Evolutionary conservation across 1,284 basidiomycete species (phyloP).

Genomic region (Sporisorium sorghi): DNA sequence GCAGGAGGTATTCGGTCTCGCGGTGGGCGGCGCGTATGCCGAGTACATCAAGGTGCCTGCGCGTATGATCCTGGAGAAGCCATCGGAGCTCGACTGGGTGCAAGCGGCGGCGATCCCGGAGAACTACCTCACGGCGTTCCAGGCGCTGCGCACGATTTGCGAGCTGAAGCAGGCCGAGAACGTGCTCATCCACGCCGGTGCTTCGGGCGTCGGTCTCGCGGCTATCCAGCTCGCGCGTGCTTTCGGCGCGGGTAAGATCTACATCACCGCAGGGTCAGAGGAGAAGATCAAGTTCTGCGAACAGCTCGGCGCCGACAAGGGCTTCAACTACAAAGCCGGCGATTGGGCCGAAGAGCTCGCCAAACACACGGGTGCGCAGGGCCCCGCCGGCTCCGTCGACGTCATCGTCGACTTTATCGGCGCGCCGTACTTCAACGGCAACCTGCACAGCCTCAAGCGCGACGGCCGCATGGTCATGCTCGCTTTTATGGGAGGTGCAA

Average conservation of each 20-base stretch:
- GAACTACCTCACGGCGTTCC: slow-evolving; percentile 65
- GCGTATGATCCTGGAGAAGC: slow-evolving; percentile 81
- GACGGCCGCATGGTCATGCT: slow-evolving; percentile 84
- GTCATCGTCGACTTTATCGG: slow-evolving; percentile 91
- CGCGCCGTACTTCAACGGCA: slow-evolving; percentile 83
- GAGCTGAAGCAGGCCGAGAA: slow-evolving; percentile 76
- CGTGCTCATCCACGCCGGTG: slow-evolving; percentile 85
- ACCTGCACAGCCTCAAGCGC: slow-evolving; percentile 79
- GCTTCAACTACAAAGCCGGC: slow-evolving; percentile 86
- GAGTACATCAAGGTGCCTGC: slow-evolving; percentile 82
- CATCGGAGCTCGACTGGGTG: slow-evolving; percentile 79
- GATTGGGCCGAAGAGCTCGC: slow-evolving; percentile 78
- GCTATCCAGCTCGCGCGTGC: slow-evolving; percentile 87
- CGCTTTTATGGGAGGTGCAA: slow-evolving; percentile 78
- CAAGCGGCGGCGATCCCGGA: slow-evolving; percentile 73
- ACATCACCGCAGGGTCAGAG: slow-evolving; percentile 81
- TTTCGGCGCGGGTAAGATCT: slow-evolving; percentile 73
- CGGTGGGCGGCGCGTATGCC: slow-evolving; percentile 82
- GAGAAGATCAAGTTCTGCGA: slow-evolving; percentile 86
- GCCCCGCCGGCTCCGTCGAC: slow-evolving; percentile 73
- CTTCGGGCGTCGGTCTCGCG: slow-evolving; percentile 81
- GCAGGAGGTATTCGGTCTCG: slow-evolving; percentile 88
- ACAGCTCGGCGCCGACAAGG: slow-evolving; percentile 75
- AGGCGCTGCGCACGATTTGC: slow-evolving; percentile 56
- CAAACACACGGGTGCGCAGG: slow-evolving; percentile 49